Percentiles rank a stretch among this genome's conserved stretches.
phyloP scores from a whole-genome alignment of 768 basidiomycete species.

The Lentinula raphanica region DNA sequence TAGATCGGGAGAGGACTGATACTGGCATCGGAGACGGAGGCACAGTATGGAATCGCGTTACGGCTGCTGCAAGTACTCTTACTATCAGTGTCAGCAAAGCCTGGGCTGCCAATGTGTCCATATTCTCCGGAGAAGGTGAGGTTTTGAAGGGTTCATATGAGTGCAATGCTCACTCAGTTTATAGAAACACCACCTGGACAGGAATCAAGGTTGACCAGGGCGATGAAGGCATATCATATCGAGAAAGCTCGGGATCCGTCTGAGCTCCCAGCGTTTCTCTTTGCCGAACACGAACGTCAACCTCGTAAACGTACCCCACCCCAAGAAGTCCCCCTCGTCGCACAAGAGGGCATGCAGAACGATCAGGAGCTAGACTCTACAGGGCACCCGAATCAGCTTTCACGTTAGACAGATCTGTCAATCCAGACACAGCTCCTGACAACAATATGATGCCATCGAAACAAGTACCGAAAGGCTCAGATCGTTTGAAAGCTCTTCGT shows the following conservation, averaged over 20 bases:
- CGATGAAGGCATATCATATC: constrained; percentile 65
- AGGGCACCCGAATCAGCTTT: background rate
- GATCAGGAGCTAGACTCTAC: background rate
- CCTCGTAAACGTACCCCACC: constrained; percentile 12
- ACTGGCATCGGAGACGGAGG: constrained; percentile 31
- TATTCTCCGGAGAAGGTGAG: constrained; percentile 41
- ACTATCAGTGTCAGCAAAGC: constrained; percentile 56
- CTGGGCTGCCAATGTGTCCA: constrained; percentile 41
- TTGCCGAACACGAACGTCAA: constrained; percentile 46
- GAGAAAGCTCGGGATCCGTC: constrained; percentile 49
- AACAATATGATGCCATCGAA: background rate
- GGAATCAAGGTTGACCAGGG: constrained; percentile 56
- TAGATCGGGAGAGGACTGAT: background rate
- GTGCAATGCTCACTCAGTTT: background rate
- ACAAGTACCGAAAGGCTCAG: constrained; percentile 27
- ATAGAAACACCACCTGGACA: constrained; percentile 47
- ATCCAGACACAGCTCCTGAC: background rate
- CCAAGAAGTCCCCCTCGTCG: background rate
- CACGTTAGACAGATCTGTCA: background rate
- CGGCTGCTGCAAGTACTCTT: constrained; percentile 46
- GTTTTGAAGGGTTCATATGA: background rate
- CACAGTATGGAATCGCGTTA: constrained; percentile 53
- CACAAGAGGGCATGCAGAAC: background rate
- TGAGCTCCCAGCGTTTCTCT: constrained; percentile 16
- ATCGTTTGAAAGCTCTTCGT: constrained; percentile 46